Evolutionary conservation across 305 asterid genomes (phyloP).

Genomic region (Fraxinus albicans): DNA sequence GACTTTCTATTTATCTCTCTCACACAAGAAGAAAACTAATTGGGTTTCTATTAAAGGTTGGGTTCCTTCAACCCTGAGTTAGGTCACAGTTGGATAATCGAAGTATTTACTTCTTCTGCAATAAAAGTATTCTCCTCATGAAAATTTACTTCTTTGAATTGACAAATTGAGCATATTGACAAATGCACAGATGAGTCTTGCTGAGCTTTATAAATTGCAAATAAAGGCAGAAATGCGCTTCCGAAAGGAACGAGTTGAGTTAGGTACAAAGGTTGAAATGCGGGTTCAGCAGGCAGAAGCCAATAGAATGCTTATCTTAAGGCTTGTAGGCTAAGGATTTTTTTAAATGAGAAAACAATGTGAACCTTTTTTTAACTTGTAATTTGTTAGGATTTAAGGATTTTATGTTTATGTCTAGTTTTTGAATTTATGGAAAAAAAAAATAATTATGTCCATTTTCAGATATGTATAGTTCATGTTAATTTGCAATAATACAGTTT

Average conservation of each 20-base stretch:
- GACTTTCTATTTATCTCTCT: neutral
- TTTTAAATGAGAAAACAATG: too few relatives aligned
- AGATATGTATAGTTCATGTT: too few relatives aligned
- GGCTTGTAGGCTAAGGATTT: conserved; percentile 54
- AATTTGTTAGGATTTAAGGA: too few relatives aligned
- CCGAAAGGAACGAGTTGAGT: conserved; percentile 69
- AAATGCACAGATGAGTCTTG: conserved; percentile 78
- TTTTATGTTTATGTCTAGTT: too few relatives aligned
- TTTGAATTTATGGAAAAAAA: too few relatives aligned
- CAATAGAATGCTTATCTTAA: conserved; percentile 76
- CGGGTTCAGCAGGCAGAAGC: conserved; percentile 74
- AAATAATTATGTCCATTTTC: too few relatives aligned
- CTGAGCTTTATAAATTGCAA: conserved; percentile 77
- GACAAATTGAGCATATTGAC: conserved; percentile 71
- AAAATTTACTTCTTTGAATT: conserved; percentile 8
- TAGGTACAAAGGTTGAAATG: conserved; percentile 77
- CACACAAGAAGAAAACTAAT: neutral
- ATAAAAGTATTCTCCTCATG: too few relatives aligned
- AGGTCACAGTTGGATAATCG: conserved; percentile 41
- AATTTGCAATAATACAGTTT: too few relatives aligned
- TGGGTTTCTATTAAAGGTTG: neutral
- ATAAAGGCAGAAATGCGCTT: conserved; percentile 70
- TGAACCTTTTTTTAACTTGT: too few relatives aligned
- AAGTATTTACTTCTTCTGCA: neutral
- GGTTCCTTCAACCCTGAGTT: conserved; percentile 17